Evolutionary conservation across 179 eudicot species (phyloP), one percentile per base, ranked within the genome.

Genomic region (Silene coronaria): DNA sequence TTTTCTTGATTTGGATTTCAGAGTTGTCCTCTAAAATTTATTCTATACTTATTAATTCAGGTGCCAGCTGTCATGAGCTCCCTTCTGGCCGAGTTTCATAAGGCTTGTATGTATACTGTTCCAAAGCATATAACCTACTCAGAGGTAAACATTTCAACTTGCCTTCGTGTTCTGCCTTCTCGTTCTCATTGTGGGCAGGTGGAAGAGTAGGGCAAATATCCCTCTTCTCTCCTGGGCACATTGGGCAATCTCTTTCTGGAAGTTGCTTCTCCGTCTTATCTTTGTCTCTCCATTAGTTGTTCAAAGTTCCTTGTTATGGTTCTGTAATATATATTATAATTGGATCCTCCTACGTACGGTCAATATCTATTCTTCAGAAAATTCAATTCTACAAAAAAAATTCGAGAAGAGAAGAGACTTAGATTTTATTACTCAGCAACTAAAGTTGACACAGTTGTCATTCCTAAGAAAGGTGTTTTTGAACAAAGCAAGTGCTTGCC

Each of bases 111-210:
- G 45, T 89, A 83, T 79, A 89, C 97, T 11, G 97, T 95, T 65
- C 99, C 99, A 4, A 95, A 95, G 88, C 88, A 87, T 76, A 75
- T 92, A 74, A 34, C 67, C 67, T 88, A 86, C 87, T 88, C 90
- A 13, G 78, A 88, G 97, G 99, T 94, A 76, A 87, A 46, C 26
- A 46, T 26, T 30, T 72, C 6, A 38, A 23, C 59, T 17, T 65
- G 59, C 36, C n/a, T 60, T n/a, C 32, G 11, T 65, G 32, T 36
- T 36, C 67, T 42, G 48, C 58, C 46, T 17, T 51, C 16, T 45
- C 45, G 26, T 67, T 78, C 27, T 17, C 58, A 23, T 26, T 51
- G 67, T 27, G 22, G 34, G 23, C 3, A 10, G 27, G 4, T 30
- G 63, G 14, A 45, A 30, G 32, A 28, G 32, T 28, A 1, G 32